Evolutionary conservation across 805 yeast genomes (phyloP).

Genomic region (Myxozyma mucilagina): DNA sequence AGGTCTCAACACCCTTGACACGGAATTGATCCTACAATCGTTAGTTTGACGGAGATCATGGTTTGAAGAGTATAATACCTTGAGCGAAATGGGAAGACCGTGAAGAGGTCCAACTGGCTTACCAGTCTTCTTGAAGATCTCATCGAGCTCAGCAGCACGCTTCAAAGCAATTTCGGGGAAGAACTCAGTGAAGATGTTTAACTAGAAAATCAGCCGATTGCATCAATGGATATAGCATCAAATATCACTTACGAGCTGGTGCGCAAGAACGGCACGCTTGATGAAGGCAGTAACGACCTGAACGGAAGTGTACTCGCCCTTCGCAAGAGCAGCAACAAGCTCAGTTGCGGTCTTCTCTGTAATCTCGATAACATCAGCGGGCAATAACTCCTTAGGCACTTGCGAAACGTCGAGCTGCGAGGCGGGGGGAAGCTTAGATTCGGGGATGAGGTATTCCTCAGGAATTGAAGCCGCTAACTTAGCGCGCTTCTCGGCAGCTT

Average conservation of each 20-base stretch:
- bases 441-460: slow-evolving; percentile 30
- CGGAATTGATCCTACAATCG: slow-evolving; percentile 45
- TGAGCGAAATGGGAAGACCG: slow-evolving; percentile 65
- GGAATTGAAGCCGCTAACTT: slow-evolving; percentile 32
- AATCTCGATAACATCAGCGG: slow-evolving; percentile 34
- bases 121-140: slow-evolving; percentile 44
- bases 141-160: slow-evolving; percentile 58
- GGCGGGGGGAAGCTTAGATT: slow-evolving; percentile 31
- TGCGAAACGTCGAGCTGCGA: slow-evolving; percentile 30
- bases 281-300: slow-evolving; percentile 57
- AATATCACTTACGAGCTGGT: slow-evolving; percentile 49
- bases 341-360: slow-evolving; percentile 34
- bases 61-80: slow-evolving; percentile 33
- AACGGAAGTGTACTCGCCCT: slow-evolving; percentile 45
- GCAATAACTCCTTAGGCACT: slow-evolving; percentile 31
- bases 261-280: slow-evolving; percentile 59
- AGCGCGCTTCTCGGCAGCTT: slow-evolving; percentile 30
- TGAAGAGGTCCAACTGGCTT: slow-evolving; percentile 61
- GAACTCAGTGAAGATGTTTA: slow-evolving; percentile 45
- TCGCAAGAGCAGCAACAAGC: slow-evolving; percentile 28
- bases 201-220: slow-evolving; percentile 9
- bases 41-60: neutral
- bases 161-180: slow-evolving; percentile 57
- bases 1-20: slow-evolving; percentile 50
- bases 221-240: slow-evolving; percentile 1